Conservation (phyloP, 148 eudicot genomes). For the Camellia granthamiana region DNA sequence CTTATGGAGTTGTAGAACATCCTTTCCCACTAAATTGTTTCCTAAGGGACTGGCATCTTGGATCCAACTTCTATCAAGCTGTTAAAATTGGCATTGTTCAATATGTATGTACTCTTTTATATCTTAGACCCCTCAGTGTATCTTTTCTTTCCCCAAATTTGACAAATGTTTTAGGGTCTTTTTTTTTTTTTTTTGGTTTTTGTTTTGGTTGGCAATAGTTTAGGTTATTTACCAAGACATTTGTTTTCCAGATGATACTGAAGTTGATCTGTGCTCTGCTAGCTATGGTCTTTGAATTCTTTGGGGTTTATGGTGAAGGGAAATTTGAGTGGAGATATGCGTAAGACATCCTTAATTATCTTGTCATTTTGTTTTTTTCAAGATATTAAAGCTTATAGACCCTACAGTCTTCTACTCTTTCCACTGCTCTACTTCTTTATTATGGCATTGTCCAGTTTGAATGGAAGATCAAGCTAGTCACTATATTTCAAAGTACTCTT, state of each 20-base stretch:
- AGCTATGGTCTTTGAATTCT: constrained; percentile 66
- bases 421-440: not conserved
- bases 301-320: constrained; percentile 96
- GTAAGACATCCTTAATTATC: constrained; percentile 46
- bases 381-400: not conserved
- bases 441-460: not conserved
- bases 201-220: too few species aligned
- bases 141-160: not conserved
- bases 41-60: constrained; percentile 86
- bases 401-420: not conserved
- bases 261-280: constrained; percentile 91
- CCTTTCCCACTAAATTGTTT: constrained; percentile 87
- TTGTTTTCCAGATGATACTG: constrained; percentile 79
- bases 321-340: constrained; percentile 93
- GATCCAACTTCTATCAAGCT: constrained; percentile 87
- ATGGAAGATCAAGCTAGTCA: not conserved
- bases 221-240: constrained; percentile 7
- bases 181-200: too few species aligned
- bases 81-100: constrained; percentile 98
- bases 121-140: not conserved
- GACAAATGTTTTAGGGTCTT: not conserved
- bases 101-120: constrained; percentile 64
- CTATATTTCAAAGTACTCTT: not conserved
- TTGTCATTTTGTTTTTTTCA: constrained; percentile 7
- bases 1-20: constrained; percentile 88